Evolutionary conservation across 75 land plant species (phyloP), one percentile per base, ranked within the genome.

Genomic region (Sequoiadendron giganteum): DNA sequence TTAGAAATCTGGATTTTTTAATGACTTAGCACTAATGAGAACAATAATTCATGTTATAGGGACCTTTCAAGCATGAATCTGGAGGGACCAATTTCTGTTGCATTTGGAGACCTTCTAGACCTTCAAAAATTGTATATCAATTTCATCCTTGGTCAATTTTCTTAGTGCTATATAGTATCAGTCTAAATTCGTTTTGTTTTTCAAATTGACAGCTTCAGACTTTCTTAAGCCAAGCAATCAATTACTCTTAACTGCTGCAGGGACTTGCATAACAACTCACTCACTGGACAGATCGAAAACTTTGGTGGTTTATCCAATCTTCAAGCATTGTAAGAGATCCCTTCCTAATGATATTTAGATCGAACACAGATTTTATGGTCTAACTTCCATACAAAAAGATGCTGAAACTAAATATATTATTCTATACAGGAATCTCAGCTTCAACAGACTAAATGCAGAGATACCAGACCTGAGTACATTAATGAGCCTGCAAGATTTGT

Each of bases 391-490:
- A 39, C 8, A n/a, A 25, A 79, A 79, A 65, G 9, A 21, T 79
- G 70, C 70, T 5, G 70, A 65, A 65, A 79, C 43, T 79, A 34
- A 79, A 19, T 79, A 21, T 39, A 11, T 18, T 78, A 39, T 49
- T 75, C 21, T n/a, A 85, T 90, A 78, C 89, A 95, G 96, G 89
- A 94, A 95, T 65, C 88, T 93, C 89, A 95, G 96, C 92, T 93
- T 89, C 92, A 95, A 95, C 82, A 72, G 88, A 81, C 88, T 94
- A n/a, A 90, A 90, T 79, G 91, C 94, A 32, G 91, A 90, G 85
- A 92, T 92, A 38, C 88, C 92, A 86, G 93, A 90, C 25, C 80
- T 93, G 58, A 87, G 78, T 40, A 52, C 87, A 49, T 89, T 92
- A 90, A n/a, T 47, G 39, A 91, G 83, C 89, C 90, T 93, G 54